phyloP scores from a whole-genome alignment of 495 filamentous ascomycete genomes.

The Penicillium paxilli region DNA sequence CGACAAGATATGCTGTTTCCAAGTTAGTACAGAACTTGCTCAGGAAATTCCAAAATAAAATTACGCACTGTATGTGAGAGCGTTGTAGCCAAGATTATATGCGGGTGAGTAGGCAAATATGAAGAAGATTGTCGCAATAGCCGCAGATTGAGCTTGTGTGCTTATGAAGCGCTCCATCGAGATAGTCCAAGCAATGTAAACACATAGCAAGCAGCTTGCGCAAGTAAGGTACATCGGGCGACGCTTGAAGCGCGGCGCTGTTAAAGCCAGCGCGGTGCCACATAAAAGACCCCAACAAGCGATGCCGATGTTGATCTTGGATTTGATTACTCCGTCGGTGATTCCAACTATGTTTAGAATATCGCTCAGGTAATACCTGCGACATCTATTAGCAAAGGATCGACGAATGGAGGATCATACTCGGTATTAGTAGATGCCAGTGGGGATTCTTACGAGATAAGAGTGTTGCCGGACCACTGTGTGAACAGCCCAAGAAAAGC shows the following conservation, averaged over 20 bases:
- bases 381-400: neutral
- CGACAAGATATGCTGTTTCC: constrained; percentile 55
- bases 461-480: constrained; percentile 65
- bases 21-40: neutral
- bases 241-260: constrained; percentile 52
- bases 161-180: constrained; percentile 55
- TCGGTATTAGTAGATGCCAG: constrained; percentile 14
- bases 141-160: constrained; percentile 39
- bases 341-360: constrained; percentile 50
- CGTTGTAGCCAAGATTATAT: constrained; percentile 71
- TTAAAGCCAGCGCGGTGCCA: constrained; percentile 51
- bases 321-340: constrained; percentile 51
- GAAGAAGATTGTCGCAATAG: constrained; percentile 57
- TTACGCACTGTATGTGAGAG: constrained; percentile 61
- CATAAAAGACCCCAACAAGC: constrained; percentile 57
- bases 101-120: constrained; percentile 64
- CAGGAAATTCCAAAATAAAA: neutral
- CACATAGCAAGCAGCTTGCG: constrained; percentile 50
- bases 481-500: constrained; percentile 61
- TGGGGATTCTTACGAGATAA: constrained; percentile 48
- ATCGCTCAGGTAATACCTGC: constrained; percentile 54
- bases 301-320: constrained; percentile 58
- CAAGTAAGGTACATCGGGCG: constrained; percentile 60
- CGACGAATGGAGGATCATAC: neutral
- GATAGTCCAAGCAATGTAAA: constrained; percentile 62